Evolutionary conservation across 805 yeast species (phyloP), one percentile per base, ranked within the genome.

Genomic region (Candida arabinofermentans): DNA sequence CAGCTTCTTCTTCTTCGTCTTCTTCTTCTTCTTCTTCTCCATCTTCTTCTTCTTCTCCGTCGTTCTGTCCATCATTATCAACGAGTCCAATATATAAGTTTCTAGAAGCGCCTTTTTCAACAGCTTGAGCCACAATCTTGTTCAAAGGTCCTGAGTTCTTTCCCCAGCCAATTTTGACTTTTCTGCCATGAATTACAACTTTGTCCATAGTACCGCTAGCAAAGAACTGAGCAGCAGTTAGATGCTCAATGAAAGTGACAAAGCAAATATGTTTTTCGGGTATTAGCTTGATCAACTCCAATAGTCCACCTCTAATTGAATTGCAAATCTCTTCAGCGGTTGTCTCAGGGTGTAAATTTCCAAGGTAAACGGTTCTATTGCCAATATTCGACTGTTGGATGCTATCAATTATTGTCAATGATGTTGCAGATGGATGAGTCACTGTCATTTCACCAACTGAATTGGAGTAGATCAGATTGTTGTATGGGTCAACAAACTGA

Each of bases 291-390:
- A 85, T 70, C 8, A 65, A 60, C 55, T 85, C 89, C 32, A 85
- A 67, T 16, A 79, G 63, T n/a, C 95, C 95, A 32, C 91, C 91
- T 51, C 90, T 71, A 23, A 84, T 81, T 34, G 76, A 78, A 55
- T 85, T 85, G 51, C 90, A 85, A 35, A 85, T 73, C 52, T 85
- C 90, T 57, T 83, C 91, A 2, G 76, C 72, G 5, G 80, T 74
- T 1, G 88, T 77, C 37, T 73, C 70, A 8, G 81, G 75, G 46
- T 81, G 83, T 37, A 85, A 65, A 49, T 80, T 81, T 5, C 86
- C 86, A 34, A 85, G 65, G 54, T 78, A 84, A 14, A 85, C 75
- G 1, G 90, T 79, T 57, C 95, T 68, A 56, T 84, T 85, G 1
- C 75, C 79, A 21, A 50, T 27, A 23, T 50, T 50, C 4, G 51